Evolutionary conservation across 495 filamentous ascomycete genomes (phyloP).

Genomic region (Ramalina peruviana): DNA sequence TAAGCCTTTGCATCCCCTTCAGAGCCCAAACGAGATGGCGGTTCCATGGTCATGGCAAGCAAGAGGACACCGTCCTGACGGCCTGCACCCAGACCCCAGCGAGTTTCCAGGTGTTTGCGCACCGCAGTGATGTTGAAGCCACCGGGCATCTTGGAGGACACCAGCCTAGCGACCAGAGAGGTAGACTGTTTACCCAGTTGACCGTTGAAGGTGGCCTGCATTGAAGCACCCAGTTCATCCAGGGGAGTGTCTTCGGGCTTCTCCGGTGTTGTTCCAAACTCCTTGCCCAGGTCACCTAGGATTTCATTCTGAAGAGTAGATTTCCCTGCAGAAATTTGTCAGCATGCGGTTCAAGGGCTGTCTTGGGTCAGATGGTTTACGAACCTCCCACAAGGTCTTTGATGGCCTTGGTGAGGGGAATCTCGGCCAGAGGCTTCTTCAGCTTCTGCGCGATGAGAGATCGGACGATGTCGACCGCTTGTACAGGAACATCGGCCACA

Average conservation of each 20-base stretch:
- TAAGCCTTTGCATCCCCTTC: conserved; percentile 86
- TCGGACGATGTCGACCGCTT: conserved; percentile 78
- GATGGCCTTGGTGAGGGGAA: conserved; percentile 92
- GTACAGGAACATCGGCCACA: conserved; percentile 73
- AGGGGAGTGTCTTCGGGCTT: conserved; percentile 96
- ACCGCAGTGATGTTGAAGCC: conserved; percentile 96
- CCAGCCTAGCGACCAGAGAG: conserved; percentile 81
- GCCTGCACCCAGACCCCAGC: conserved; percentile 79
- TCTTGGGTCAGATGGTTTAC: conserved; percentile 15
- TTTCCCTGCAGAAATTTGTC: conserved; percentile 49
- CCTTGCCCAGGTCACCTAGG: conserved; percentile 87
- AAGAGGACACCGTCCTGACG: conserved; percentile 86
- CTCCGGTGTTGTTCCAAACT: conserved; percentile 95
- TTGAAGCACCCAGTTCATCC: conserved; percentile 85
- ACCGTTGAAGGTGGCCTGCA: conserved; percentile 96
- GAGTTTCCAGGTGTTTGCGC: conserved; percentile 84
- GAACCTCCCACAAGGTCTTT: conserved; percentile 96
- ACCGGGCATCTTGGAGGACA: conserved; percentile 98
- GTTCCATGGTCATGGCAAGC: conserved; percentile 85
- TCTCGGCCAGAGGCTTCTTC: conserved; percentile 81
- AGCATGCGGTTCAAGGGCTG: neutral
- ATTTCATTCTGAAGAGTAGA: conserved; percentile 97
- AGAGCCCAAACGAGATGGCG: conserved; percentile 69
- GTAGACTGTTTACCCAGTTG: conserved; percentile 95
- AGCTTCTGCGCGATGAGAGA: conserved; percentile 94